Percentiles rank a stretch among this genome's conserved stretches.
Conservation (phyloP, 495 filamentous ascomycete species). For the Letharia lupina region DNA sequence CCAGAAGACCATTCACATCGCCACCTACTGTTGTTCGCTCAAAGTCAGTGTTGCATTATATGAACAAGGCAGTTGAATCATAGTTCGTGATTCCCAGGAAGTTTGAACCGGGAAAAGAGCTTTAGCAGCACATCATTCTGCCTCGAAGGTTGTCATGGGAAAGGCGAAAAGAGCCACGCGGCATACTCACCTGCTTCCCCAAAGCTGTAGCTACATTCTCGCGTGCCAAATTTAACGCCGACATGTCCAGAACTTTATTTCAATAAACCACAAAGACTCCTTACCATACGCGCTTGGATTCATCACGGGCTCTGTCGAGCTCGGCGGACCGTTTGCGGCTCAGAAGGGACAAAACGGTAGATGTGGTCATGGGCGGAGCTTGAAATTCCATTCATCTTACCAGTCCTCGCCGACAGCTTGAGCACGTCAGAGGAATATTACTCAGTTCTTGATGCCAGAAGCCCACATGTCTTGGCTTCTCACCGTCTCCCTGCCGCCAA, state of each 20-base stretch:
- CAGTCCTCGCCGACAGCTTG: slow-evolving; percentile 33
- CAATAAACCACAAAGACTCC: slow-evolving; percentile 62
- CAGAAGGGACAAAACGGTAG: slow-evolving; percentile 59
- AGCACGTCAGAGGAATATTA: slow-evolving; percentile 39
- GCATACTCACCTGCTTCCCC: slow-evolving; percentile 38
- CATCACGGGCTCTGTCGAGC: slow-evolving; percentile 35
- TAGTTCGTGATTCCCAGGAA: background rate
- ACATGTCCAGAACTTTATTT: slow-evolving; percentile 67
- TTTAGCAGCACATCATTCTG: background rate
- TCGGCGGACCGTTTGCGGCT: slow-evolving; percentile 31
- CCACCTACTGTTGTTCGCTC: slow-evolving; percentile 38
- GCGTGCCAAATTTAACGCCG: slow-evolving; percentile 56
- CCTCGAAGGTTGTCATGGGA: background rate
- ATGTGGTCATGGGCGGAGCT: background rate
- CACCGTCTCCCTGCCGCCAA: background rate
- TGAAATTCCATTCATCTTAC: slow-evolving; percentile 25
- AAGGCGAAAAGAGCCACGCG: background rate
- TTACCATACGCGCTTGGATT: slow-evolving; percentile 51
- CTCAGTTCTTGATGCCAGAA: slow-evolving; percentile 46
- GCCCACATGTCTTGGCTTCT: slow-evolving; percentile 34
- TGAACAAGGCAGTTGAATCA: background rate
- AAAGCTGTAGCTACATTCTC: slow-evolving; percentile 67
- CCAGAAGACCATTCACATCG: slow-evolving; percentile 68
- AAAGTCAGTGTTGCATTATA: background rate
- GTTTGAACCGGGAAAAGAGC: background rate